These are phyloP conservation scores for Borovskyia barvae DNA, from an alignment of 208 protist genomes.

Conservation along the genomic window DNA sequence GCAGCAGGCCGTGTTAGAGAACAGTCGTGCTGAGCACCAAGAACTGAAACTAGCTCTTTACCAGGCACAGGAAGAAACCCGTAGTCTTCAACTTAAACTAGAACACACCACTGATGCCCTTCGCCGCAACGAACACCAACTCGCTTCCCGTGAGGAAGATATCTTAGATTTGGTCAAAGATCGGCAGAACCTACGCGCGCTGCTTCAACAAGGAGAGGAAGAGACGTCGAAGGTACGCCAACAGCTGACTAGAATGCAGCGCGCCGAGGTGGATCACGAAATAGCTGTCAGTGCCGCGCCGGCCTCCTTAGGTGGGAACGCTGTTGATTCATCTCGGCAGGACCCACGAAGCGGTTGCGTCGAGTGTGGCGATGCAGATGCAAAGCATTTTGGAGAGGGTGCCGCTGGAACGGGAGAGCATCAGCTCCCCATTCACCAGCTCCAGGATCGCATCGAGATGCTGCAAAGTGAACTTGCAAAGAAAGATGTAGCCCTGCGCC, in stretches of 20 bases:
- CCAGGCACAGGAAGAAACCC: conserved; percentile 7
- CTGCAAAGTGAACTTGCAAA: conserved; percentile 8
- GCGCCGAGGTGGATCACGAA: conserved; percentile 8
- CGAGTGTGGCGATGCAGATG: background rate
- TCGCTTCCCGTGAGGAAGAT: conserved; percentile 28
- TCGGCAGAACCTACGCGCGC: conserved; percentile 24
- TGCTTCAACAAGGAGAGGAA: conserved; percentile 40
- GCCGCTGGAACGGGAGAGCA: background rate
- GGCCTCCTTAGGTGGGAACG: background rate
- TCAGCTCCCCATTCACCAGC: background rate
- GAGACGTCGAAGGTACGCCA: conserved; percentile 16
- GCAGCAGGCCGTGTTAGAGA: conserved; percentile 6
- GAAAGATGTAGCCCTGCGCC: conserved; percentile 12
- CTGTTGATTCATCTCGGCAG: background rate
- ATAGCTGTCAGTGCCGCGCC: background rate
- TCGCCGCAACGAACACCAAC: conserved; percentile 23
- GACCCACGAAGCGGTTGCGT: background rate
- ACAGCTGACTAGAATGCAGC: conserved; percentile 15
- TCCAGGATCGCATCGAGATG: conserved; percentile 12
- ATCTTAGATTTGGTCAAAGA: conserved; percentile 27
- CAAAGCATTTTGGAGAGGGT: background rate
- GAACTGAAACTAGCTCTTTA: conserved; percentile 19
- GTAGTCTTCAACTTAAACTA: conserved; percentile 22
- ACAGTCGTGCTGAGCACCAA: conserved; percentile 7
- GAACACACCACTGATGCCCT: conserved; percentile 22